These are phyloP conservation scores for Phytophthora citricola DNA, from an alignment of 352 stramenopile species.

Conservation along the genomic window DNA sequence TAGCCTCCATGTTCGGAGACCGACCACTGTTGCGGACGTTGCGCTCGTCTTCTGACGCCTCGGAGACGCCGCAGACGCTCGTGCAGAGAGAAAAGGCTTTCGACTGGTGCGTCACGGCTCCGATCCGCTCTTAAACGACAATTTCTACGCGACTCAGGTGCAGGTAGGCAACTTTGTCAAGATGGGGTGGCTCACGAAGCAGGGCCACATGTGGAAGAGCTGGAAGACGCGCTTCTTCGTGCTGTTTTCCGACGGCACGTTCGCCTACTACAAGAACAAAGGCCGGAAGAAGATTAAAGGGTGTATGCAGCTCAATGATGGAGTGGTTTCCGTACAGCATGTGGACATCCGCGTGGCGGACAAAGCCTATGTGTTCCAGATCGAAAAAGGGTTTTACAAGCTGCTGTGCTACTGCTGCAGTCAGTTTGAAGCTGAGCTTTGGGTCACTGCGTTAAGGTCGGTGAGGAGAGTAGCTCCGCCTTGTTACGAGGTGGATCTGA, in stretches of 20 bases:
- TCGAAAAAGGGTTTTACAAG: slow-evolving; percentile 87
- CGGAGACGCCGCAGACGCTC: slow-evolving; percentile 22
- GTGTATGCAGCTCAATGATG: slow-evolving; percentile 84
- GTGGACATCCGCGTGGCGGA: slow-evolving; percentile 69
- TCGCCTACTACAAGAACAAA: slow-evolving; percentile 87
- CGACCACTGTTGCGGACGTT: slow-evolving; percentile 18
- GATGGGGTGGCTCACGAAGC: slow-evolving; percentile 88
- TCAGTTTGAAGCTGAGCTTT: slow-evolving; percentile 82
- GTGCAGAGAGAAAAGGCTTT: slow-evolving; percentile 48
- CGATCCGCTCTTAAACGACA: slow-evolving; percentile 71
- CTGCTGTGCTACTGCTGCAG: slow-evolving; percentile 84
- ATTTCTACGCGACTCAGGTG: slow-evolving; percentile 69
- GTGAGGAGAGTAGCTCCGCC: slow-evolving; percentile 52
- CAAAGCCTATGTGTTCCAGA: slow-evolving; percentile 83
- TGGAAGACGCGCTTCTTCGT: slow-evolving; percentile 91
- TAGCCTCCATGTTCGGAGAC: slow-evolving; percentile 38
- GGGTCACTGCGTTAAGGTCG: slow-evolving; percentile 70
- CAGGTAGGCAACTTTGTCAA: slow-evolving; percentile 80
- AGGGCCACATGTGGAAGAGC: slow-evolving; percentile 87
- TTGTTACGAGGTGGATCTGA: slow-evolving; percentile 75
- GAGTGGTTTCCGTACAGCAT: slow-evolving; percentile 83
- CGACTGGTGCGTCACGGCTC: slow-evolving; percentile 56
- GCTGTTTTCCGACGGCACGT: slow-evolving; percentile 79
- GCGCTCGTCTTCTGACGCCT: slow-evolving; percentile 37
- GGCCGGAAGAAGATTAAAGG: slow-evolving; percentile 82